A percentile compares a stretch with the other conserved stretches of the same genome.
phyloP scores from a whole-genome alignment of 331 rosid genomes.

The Erythrophleum ivorense region DNA sequence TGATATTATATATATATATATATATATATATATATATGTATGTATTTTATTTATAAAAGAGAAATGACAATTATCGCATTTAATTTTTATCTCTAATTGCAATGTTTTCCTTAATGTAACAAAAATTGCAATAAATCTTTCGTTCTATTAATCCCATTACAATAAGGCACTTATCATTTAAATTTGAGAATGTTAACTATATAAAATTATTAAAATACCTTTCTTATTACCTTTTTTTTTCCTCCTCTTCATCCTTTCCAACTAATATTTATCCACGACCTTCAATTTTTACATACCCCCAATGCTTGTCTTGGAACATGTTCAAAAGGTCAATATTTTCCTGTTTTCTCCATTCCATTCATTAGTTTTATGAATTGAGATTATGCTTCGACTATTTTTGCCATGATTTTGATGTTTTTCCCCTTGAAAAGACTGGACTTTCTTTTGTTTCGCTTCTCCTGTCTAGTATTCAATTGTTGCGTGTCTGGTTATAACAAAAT shows the following conservation, averaged over 20 bases:
- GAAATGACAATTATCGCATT: too few relatives aligned
- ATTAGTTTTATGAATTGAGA: neutral
- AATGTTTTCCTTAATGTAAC: too few relatives aligned
- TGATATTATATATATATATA: too few relatives aligned
- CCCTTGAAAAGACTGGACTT: neutral
- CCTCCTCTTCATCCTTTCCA: neutral
- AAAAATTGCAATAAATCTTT: too few relatives aligned
- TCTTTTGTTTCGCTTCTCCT: neutral
- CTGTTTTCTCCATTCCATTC: neutral
- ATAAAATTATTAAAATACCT: neutral
- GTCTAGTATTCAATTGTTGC: neutral
- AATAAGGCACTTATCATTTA: neutral
- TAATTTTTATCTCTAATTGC: too few relatives aligned
- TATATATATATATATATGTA: too few relatives aligned
- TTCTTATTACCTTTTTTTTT: neutral
- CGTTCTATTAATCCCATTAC: too few relatives aligned
- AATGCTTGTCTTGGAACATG: neutral
- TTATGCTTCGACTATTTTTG: neutral
- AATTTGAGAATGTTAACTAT: neutral
- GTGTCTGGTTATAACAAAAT: neutral
- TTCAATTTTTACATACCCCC: neutral
- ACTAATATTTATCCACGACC: neutral
- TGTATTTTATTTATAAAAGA: too few relatives aligned
- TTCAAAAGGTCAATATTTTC: neutral
- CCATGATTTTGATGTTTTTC: neutral